phyloP scores from a whole-genome alignment of 2,329 filamentous ascomycete species.

The Penicillium verrucosum region DNA sequence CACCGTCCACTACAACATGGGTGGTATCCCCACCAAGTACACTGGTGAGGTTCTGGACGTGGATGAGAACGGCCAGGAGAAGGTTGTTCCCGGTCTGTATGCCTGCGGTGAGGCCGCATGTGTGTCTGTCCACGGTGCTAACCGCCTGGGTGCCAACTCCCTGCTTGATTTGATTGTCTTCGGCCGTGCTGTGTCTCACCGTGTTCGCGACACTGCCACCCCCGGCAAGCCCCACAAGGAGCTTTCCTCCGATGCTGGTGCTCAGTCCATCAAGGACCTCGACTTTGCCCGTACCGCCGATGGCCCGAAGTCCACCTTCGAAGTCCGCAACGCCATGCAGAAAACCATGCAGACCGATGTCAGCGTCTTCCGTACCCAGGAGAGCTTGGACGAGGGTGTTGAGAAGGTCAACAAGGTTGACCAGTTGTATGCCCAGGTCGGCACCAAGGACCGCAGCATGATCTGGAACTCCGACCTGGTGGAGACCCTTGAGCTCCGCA shows the following conservation, averaged over 20 bases:
- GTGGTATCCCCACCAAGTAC: constrained; percentile 96
- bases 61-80: constrained; percentile 80
- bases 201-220: constrained; percentile 88
- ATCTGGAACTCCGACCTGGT: constrained; percentile 99
- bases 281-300: constrained; percentile 81
- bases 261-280: constrained; percentile 79
- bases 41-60: constrained; percentile 92
- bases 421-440: constrained; percentile 72
- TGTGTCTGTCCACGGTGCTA: constrained; percentile 96
- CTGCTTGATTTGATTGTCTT: constrained; percentile 97
- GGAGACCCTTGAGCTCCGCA: constrained; percentile 92
- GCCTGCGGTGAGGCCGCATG: constrained; percentile 96
- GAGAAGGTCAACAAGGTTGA: constrained; percentile 83
- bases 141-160: constrained; percentile 96
- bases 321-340: constrained; percentile 90
- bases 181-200: constrained; percentile 94
- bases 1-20: constrained; percentile 99
- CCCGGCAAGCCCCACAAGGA: constrained; percentile 78
- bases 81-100: constrained; percentile 91
- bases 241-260: constrained; percentile 78
- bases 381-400: constrained; percentile 90
- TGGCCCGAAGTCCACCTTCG: constrained; percentile 81
- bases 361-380: constrained; percentile 91
- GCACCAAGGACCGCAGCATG: constrained; percentile 98
- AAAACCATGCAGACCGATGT: constrained; percentile 98